These are phyloP conservation scores for Cryptosporidium meleagridis DNA, from an alignment of 169 alveolate genomes.

Conservation along the genomic window DNA sequence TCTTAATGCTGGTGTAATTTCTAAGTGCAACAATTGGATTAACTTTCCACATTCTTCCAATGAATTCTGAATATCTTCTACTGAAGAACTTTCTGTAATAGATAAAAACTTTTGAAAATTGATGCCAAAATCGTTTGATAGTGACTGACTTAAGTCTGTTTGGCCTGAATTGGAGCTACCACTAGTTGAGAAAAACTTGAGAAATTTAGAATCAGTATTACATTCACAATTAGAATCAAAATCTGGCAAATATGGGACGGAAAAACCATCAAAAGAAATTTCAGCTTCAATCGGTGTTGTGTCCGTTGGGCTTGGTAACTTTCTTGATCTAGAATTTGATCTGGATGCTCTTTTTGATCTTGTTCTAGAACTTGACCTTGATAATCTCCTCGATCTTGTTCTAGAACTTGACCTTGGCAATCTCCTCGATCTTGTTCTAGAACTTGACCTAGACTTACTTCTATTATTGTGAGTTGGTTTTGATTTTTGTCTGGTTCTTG, in stretches of 20 bases:
- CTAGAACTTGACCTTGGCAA: slow-evolving; percentile 2
- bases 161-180: too few relatives aligned
- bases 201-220: background rate
- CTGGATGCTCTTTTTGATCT: background rate
- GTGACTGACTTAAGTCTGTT: background rate
- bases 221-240: background rate
- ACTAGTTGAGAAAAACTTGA: background rate
- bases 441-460: background rate
- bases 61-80: background rate
- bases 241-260: background rate
- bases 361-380: background rate
- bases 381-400: background rate
- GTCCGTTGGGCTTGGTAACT: background rate
- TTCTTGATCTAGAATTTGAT: background rate
- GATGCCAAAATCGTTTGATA: too few relatives aligned
- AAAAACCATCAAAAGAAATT: background rate
- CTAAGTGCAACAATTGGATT: background rate
- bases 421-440: slow-evolving; percentile 12
- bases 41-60: background rate
- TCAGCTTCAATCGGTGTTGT: background rate
- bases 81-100: background rate
- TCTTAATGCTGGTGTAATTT: background rate
- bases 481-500: background rate
- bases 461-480: background rate
- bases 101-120: too few relatives aligned